Evolutionary conservation across 768 basidiomycete genomes (phyloP).

Genomic region (Hericium erinaceus): DNA sequence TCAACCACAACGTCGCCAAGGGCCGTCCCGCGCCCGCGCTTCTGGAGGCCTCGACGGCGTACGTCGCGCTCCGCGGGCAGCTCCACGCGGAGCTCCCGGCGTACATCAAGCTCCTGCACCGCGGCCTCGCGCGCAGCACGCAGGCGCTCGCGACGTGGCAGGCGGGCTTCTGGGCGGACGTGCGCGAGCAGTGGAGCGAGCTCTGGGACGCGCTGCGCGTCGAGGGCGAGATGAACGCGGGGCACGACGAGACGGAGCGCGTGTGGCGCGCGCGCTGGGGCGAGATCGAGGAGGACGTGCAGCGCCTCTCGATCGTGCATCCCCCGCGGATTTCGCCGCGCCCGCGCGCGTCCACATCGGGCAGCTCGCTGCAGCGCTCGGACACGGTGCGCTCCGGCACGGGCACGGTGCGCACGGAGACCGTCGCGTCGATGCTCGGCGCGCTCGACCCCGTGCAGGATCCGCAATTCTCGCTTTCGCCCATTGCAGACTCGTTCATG

Average conservation of each 20-base stretch:
- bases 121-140: slow-evolving; percentile 47
- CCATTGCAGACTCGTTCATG: background rate
- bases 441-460: slow-evolving; percentile 17
- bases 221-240: slow-evolving; percentile 39
- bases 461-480: background rate
- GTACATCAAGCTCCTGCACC: slow-evolving; percentile 48
- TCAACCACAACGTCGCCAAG: slow-evolving; percentile 56
- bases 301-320: slow-evolving; percentile 28
- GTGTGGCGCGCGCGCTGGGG: slow-evolving; percentile 67
- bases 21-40: slow-evolving; percentile 60
- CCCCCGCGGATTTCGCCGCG: slow-evolving; percentile 7
- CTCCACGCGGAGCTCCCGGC: slow-evolving; percentile 62
- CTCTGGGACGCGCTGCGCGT: slow-evolving; percentile 60
- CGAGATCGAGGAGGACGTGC: slow-evolving; percentile 48
- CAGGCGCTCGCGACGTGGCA: slow-evolving; percentile 48
- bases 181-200: slow-evolving; percentile 62
- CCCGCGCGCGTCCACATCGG: background rate
- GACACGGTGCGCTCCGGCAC: background rate
- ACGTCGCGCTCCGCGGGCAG: slow-evolving; percentile 67
- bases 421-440: background rate
- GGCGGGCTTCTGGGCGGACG: slow-evolving; percentile 46
- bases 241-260: slow-evolving; percentile 55
- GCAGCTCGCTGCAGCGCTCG: background rate
- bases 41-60: slow-evolving; percentile 65
- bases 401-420: background rate